phyloP scores from a whole-genome alignment of 2,329 filamentous ascomycete genomes.

The Exophiala aquamarina region DNA sequence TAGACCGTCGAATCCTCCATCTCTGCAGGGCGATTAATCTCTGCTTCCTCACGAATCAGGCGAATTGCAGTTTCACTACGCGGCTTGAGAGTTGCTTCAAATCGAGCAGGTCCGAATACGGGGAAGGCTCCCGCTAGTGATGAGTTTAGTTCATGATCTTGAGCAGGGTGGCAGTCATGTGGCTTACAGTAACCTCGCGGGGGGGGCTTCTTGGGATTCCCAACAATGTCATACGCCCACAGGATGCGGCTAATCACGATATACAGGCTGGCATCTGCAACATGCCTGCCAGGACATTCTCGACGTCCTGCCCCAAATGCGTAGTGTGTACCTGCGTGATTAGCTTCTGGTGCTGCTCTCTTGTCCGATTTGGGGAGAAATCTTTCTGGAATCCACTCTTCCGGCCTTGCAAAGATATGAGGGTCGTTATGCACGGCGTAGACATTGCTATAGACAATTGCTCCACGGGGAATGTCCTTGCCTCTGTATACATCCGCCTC shows the following conservation, averaged over 20 bases:
- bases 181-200: constrained; percentile 9
- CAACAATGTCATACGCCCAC: constrained; percentile 33
- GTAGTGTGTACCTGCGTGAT: constrained; percentile 39
- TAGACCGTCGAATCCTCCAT: constrained; percentile 16
- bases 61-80: constrained; percentile 1
- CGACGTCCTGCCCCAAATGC: constrained; percentile 56
- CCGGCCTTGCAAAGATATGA: constrained; percentile 12
- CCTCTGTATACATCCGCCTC: constrained; percentile 25
- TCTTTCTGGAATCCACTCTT: constrained; percentile 45
- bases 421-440: constrained; percentile 37
- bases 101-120: constrained; percentile 7
- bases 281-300: constrained; percentile 33
- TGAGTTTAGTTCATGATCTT: constrained; percentile 1
- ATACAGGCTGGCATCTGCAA: constrained; percentile 40
- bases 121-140: constrained; percentile 6
- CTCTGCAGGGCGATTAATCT: constrained; percentile 3
- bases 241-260: constrained; percentile 61
- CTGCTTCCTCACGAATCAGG: constrained; percentile 3
- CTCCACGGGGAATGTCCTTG: constrained; percentile 37
- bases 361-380: constrained; percentile 35
- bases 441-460: constrained; percentile 45
- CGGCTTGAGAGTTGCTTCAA: constrained; percentile 9
- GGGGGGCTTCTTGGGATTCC: constrained; percentile 4
- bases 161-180: not conserved
- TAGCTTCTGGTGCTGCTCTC: constrained; percentile 38